Evolutionary conservation across 148 eudicot species (phyloP), one percentile per base, ranked within the genome.

Genomic region (Bassia scoparia): DNA sequence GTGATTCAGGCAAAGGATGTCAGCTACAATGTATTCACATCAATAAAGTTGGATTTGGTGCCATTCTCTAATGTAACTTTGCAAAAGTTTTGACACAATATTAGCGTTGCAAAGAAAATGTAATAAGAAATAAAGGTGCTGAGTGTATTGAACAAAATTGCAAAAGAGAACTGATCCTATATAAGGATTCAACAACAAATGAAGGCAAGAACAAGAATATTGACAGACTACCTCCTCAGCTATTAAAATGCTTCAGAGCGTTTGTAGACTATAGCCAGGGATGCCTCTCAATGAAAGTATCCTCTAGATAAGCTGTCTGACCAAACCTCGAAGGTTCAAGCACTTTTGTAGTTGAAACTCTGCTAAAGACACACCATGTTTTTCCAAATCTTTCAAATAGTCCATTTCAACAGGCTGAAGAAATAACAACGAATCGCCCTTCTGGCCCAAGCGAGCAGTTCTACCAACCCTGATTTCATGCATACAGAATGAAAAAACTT

Each of bases 371-470:
- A 89, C 97, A 17, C 97, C 91, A 43, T 89, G 97, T 82, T 87
- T 92, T 78, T 86, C 84, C 71, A 96, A 80, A 48, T 89, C 96
- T 74, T n/a, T 80, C 85, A 96, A 76, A 76, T 92, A 96, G 75
- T 92, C 99, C 43, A 72, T 74, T 83, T 96, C 99, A 49, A 80
- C 53, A 34, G 99, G 99, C 77, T 90, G 97, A 30, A 96, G 80
- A 80, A 96, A 96, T 76, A 96, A 80, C 69, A 96, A 73, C 50
- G 99, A n/a, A 59, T 96, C 94, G 44, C 99, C 99, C 82, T 71
- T 92, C 80, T 90, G 87, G 56, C 99, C 99, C n/a, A n/a, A 77
- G 69, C 99, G 97, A 80, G 99, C 99, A 55, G 97, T 96, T 87
- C 99, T 87, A 81, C 99, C 99, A 30, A n/a, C n/a, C 86, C 99